Evolutionary conservation across 495 filamentous ascomycete species (phyloP), one percentile per base, ranked within the genome.

Genomic region (Penicillium verhagenii): DNA sequence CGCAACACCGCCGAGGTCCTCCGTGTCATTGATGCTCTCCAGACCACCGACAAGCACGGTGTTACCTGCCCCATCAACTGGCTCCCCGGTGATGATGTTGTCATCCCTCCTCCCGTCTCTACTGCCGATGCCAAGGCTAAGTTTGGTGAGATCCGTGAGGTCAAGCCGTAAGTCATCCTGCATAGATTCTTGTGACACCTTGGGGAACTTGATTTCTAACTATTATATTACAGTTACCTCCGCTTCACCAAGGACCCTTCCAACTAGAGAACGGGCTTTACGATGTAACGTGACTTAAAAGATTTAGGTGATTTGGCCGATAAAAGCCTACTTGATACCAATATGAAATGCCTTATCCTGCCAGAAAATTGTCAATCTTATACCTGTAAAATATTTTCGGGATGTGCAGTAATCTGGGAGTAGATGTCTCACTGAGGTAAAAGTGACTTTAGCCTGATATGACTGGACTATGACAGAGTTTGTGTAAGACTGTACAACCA

Each of bases 11-110:
- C 74, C 1, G 86, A 89, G 72, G 83, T 89, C 24, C 71, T 89
- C 56, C 66, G 85, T 43, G 86, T 86, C 25, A 70, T 89, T 49
- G 86, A 89, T 64, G 74, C 77, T n/a, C 66, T 89, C 59, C 83
- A 87, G 72, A 80, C 74, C 33, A 83, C 74, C 8, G 85, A 87
- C 62, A 79, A 76, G 67, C 79, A 83, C 62, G 83, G 86, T 31
- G 76, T 88, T 25, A 80, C 78, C 33, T 84, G 80, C 31, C 86
- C 85, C 28, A 84, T 87, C 58, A 72, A 87, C 67, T 89, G 86
- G 84, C 69, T 70, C 52, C 72, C 72, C 23, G 85, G 85, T 20
- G 81, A 86, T 33, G 86, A 89, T 62, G 84, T 87, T 28, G 86
- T 88, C 63, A 80, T 88, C 21, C 86, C 86, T 19, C 83, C 84